Evolutionary conservation across 2,329 filamentous ascomycete genomes (phyloP), one percentile per base, ranked within the genome.

Genomic region (Rugonectria rugulosa): DNA sequence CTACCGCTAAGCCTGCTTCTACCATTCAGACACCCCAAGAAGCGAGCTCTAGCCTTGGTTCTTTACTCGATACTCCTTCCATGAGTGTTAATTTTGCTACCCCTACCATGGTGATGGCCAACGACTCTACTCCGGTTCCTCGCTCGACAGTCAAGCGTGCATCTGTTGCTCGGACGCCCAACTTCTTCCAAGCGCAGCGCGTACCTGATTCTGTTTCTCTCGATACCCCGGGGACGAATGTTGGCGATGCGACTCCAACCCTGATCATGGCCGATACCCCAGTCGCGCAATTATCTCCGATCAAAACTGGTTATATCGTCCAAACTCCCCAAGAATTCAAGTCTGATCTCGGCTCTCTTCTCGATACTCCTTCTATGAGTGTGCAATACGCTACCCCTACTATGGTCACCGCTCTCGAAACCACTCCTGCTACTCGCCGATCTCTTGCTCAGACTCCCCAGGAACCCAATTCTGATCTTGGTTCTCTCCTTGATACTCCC

Each of bases 381-480:
- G 29, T 32, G 5, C 26, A 2, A 40, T 9, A 37, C 56, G 2
- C 3, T 38, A 62, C 59, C n/a, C n/a, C n/a, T n/a, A n/a, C n/a
- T n/a, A n/a, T n/a, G n/a, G n/a, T n/a, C n/a, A n/a, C n/a, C n/a
- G n/a, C n/a, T n/a, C n/a, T n/a, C n/a, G n/a, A n/a, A n/a, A n/a
- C n/a, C n/a, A n/a, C n/a, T n/a, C n/a, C n/a, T n/a, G n/a, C n/a
- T n/a, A n/a, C n/a, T n/a, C n/a, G n/a, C n/a, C n/a, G n/a, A n/a
- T n/a, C n/a, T n/a, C n/a, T n/a, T n/a, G n/a, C n/a, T n/a, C n/a
- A n/a, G n/a, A n/a, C n/a, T n/a, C n/a, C n/a, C n/a, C n/a, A n/a
- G n/a, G n/a, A n/a, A n/a, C n/a, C n/a, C n/a, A n/a, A n/a, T n/a
- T n/a, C n/a, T n/a, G n/a, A n/a, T n/a, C n/a, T n/a, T n/a, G n/a